phyloP scores from a whole-genome alignment of 306 rosid genomes.

The Vachellia collinsii region DNA sequence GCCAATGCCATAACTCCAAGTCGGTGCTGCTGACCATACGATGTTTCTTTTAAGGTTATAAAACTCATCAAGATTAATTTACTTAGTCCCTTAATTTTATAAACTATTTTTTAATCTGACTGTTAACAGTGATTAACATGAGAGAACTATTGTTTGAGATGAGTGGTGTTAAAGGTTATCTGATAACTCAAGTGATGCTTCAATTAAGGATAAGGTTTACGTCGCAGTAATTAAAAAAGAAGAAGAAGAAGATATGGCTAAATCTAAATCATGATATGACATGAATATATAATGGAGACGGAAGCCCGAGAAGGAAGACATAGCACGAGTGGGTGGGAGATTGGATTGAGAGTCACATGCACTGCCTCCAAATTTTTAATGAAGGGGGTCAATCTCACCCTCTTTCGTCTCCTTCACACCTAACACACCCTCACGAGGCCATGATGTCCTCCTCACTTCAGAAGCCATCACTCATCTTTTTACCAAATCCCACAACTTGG shows the following conservation, averaged over 20 bases:
- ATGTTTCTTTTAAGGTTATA: not conserved
- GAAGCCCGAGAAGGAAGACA: not conserved
- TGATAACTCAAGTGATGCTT: too few species aligned
- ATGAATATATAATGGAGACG: not conserved
- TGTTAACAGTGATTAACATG: too few species aligned
- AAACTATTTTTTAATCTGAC: too few species aligned
- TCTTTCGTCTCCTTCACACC: not conserved
- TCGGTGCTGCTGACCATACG: not conserved
- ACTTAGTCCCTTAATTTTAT: too few species aligned
- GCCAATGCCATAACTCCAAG: not conserved
- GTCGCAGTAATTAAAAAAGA: too few species aligned
- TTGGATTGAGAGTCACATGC: constrained; percentile 22
- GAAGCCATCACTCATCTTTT: not conserved
- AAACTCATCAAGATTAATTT: too few species aligned
- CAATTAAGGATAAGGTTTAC: too few species aligned
- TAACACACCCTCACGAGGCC: constrained; percentile 3
- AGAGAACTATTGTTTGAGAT: too few species aligned
- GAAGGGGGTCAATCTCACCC: not conserved
- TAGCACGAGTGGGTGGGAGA: not conserved
- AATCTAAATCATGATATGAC: not conserved
- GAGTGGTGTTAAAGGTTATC: too few species aligned
- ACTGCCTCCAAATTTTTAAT: not conserved
- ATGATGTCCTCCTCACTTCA: not conserved
- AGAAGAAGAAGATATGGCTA: not conserved
- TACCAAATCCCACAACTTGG: not conserved